Evolutionary conservation across 1,284 basidiomycete genomes (phyloP).

Genomic region (Malassezia arunalokei): DNA sequence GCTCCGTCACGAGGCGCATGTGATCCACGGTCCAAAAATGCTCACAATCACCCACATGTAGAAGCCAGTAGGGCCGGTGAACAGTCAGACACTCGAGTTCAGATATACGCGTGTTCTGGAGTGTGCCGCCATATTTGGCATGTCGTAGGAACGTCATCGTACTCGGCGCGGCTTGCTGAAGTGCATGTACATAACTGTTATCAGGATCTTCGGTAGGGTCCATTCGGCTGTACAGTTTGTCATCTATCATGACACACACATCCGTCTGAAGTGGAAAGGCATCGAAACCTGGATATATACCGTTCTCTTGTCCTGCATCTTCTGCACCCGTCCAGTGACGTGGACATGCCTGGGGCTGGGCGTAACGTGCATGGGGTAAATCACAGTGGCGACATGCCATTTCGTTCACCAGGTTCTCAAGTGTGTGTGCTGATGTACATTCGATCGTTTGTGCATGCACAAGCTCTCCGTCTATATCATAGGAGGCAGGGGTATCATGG

Average conservation of each 20-base stretch:
- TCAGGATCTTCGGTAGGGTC: not conserved
- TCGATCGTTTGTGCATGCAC: constrained; percentile 2
- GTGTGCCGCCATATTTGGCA: not conserved
- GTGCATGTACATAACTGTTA: constrained; percentile 6
- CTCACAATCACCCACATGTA: constrained; percentile 16
- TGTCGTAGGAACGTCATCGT: not conserved
- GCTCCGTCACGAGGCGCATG: constrained; percentile 1
- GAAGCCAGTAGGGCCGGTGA: constrained; percentile 6
- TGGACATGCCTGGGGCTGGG: not conserved
- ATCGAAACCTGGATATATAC: constrained; percentile 3
- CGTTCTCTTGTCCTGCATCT: not conserved
- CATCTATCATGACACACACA: constrained; percentile 1
- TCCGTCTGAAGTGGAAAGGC: constrained; percentile 3
- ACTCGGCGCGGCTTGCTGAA: not conserved
- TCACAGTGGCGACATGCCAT: constrained; percentile 10
- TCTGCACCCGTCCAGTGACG: constrained; percentile 10
- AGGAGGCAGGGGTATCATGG: not conserved
- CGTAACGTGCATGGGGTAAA: not conserved
- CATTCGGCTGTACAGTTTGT: not conserved
- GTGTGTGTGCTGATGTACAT: constrained; percentile 1
- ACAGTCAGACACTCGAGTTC: not conserved
- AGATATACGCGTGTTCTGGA: not conserved
- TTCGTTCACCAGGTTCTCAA: constrained; percentile 1
- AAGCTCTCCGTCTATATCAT: not conserved
- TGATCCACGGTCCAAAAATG: constrained; percentile 11